Evolutionary conservation across 768 basidiomycete species (phyloP).

Genomic region (Crucibulum laeve): DNA sequence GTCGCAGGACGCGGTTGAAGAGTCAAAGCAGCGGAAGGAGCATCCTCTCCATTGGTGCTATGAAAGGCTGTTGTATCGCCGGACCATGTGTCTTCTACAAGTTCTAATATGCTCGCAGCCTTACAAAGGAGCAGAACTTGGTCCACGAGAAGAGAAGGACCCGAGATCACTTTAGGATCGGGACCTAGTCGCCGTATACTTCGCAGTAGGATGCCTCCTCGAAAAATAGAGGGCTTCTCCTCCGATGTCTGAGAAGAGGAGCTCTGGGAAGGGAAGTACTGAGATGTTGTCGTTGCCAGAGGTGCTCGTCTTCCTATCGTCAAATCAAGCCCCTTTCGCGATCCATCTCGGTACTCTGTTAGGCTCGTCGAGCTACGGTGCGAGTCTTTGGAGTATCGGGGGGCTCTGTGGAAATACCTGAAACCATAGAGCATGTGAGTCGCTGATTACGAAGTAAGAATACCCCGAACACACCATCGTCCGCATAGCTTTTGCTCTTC

Average conservation of each 20-base stretch:
- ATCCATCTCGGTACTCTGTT: slow-evolving; percentile 62
- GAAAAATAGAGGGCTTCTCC: slow-evolving; percentile 18
- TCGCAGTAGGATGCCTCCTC: slow-evolving; percentile 69
- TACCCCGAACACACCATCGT: slow-evolving; percentile 40
- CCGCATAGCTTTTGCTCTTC: slow-evolving; percentile 62
- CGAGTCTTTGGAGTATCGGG: slow-evolving; percentile 39
- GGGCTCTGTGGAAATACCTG: slow-evolving; percentile 81
- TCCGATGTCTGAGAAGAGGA: slow-evolving; percentile 6
- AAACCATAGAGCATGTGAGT: neutral
- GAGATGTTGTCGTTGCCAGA: too few relatives aligned
- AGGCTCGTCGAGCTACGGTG: slow-evolving; percentile 37
- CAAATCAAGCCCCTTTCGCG: slow-evolving; percentile 75
- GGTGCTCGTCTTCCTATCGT: too few relatives aligned
- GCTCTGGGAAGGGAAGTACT: neutral
- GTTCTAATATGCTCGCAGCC: slow-evolving; percentile 41
- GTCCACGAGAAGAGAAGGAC: slow-evolving; percentile 77
- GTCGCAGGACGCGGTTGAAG: neutral
- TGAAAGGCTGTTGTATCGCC: slow-evolving; percentile 55
- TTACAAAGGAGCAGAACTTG: slow-evolving; percentile 53
- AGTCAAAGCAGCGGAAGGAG: slow-evolving; percentile 5
- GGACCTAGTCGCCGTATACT: slow-evolving; percentile 47
- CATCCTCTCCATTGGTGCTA: slow-evolving; percentile 5
- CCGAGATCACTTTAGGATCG: slow-evolving; percentile 53
- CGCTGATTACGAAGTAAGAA: neutral
- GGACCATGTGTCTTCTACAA: slow-evolving; percentile 55